Conservation (phyloP, 352 stramenopile species). For the Phytophthora nicotianae region DNA sequence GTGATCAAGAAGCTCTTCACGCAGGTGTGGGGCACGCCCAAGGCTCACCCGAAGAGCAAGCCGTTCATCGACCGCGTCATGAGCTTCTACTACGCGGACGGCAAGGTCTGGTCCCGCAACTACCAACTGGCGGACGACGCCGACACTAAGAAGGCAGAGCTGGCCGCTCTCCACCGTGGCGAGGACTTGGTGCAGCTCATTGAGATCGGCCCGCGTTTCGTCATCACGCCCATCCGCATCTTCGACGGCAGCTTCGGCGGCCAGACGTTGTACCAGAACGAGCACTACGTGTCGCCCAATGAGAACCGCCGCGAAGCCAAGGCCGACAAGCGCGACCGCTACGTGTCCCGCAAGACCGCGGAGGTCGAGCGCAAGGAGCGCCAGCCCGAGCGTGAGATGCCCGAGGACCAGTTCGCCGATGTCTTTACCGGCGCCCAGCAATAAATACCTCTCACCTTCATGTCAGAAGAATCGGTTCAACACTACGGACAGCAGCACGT, state of each 20-base stretch:
- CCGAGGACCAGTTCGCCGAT: constrained; percentile 86
- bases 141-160: constrained; percentile 92
- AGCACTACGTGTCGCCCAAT: constrained; percentile 98
- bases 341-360: constrained; percentile 90
- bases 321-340: constrained; percentile 93
- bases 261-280: constrained; percentile 98
- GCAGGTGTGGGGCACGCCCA: constrained; percentile 95
- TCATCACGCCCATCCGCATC: constrained; percentile 98
- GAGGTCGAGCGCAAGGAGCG: constrained; percentile 83
- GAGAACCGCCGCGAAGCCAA: constrained; percentile 88
- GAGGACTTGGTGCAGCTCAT: constrained; percentile 95
- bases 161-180: constrained; percentile 81
- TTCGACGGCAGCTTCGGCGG: constrained; percentile 99
- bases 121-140: constrained; percentile 93
- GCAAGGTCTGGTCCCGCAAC: constrained; percentile 99
- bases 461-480: not conserved
- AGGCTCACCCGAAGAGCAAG: constrained; percentile 99
- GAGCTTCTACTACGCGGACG: constrained; percentile 94
- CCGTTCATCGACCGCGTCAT: constrained; percentile 99
- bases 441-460: constrained; percentile 14
- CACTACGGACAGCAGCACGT: not conserved
- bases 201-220: constrained; percentile 99
- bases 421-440: constrained; percentile 75
- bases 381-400: constrained; percentile 64
- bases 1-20: constrained; percentile 98